Evolutionary conservation across 441 rosid genomes (phyloP).

Genomic region (Pelargonium fulgidum): DNA sequence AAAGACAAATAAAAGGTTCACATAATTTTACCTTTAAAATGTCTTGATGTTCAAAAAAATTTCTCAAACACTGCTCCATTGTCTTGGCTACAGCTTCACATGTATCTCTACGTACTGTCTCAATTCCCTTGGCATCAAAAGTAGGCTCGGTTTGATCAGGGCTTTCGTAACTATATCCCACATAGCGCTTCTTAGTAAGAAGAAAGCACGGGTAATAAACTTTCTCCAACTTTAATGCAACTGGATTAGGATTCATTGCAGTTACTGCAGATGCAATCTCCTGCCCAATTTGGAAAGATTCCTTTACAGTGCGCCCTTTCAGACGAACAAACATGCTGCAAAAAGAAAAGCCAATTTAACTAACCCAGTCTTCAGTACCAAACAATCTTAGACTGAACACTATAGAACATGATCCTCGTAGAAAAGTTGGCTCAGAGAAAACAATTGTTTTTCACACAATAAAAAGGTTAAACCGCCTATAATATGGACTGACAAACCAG

Average conservation of each 20-base stretch:
- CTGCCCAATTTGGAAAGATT: constrained; percentile 65
- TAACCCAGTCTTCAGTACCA: no score
- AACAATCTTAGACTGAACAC: no score
- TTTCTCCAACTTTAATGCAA: constrained; percentile 90
- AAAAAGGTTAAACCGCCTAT: no score
- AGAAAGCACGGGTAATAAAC: constrained; percentile 92
- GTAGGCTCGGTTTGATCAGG: constrained; percentile 62
- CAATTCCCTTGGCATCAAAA: constrained; percentile 97
- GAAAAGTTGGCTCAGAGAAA: no score
- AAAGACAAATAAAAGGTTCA: neutral
- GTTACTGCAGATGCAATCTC: constrained; percentile 84
- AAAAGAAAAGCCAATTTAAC: neutral
- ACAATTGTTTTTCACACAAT: no score
- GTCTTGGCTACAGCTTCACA: constrained; percentile 81
- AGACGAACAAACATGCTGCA: constrained; percentile 96
- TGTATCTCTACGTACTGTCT: constrained; percentile 93
- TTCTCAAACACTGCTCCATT: constrained; percentile 82
- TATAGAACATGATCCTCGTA: no score
- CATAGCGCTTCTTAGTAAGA: constrained; percentile 92
- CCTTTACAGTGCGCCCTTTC: constrained; percentile 64
- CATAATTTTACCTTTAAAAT: constrained; percentile 45
- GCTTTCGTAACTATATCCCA: constrained; percentile 88
- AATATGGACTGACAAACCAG: no score
- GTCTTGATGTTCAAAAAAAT: constrained; percentile 65
- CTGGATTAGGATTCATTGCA: constrained; percentile 89